Conservation (phyloP, 2,329 filamentous ascomycete species). For the Elsinoe fawcettii region DNA sequence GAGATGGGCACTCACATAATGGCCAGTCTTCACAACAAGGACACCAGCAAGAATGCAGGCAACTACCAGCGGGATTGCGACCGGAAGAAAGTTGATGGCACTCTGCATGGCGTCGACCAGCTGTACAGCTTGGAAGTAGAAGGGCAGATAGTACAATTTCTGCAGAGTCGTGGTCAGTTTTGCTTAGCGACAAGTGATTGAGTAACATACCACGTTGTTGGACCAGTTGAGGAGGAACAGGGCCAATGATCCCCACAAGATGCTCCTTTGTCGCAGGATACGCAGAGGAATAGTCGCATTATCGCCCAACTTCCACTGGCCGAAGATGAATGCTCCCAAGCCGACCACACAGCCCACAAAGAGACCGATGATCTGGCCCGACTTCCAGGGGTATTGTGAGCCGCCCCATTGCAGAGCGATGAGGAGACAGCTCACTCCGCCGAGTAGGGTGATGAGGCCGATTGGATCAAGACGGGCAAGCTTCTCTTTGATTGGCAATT, state of each 20-base stretch:
- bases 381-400: conserved; percentile 29
- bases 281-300: not conserved
- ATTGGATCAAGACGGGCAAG: conserved; percentile 39
- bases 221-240: not conserved
- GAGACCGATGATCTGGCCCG: conserved; percentile 19
- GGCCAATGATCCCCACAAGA: conserved; percentile 17
- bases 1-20: conserved; percentile 39
- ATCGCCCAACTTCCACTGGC: too few species aligned
- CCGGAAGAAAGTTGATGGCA: conserved; percentile 37
- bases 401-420: conserved; percentile 43
- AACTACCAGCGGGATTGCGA: conserved; percentile 33
- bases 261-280: not conserved
- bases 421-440: conserved; percentile 33
- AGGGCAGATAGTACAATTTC: conserved; percentile 23
- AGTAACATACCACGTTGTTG: too few species aligned
- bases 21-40: conserved; percentile 31
- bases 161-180: not conserved
- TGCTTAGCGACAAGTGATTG: not conserved
- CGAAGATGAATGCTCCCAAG: too few species aligned
- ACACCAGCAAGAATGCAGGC: conserved; percentile 30
- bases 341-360: too few species aligned
- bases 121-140: conserved; percentile 40
- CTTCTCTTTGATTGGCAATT: conserved; percentile 29
- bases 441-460: conserved; percentile 36
- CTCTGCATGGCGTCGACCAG: conserved; percentile 34